Percentiles rank a stretch among this genome's conserved stretches.
phyloP scores from a whole-genome alignment of 768 basidiomycete genomes.

The Mycena albidolilacea region DNA sequence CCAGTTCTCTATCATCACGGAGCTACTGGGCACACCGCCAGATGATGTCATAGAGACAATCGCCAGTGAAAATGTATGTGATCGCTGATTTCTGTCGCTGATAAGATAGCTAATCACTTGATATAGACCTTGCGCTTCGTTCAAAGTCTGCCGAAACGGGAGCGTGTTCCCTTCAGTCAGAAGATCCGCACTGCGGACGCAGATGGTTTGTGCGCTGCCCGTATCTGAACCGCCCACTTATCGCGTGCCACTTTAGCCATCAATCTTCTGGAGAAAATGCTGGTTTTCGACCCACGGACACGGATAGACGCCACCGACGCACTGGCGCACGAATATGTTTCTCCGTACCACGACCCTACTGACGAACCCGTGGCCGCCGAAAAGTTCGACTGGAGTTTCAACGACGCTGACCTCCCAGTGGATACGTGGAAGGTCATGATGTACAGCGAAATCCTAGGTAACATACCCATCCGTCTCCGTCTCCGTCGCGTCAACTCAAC shows the following conservation, averaged over 20 bases:
- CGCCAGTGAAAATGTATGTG: conserved; percentile 93
- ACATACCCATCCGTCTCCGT: conserved; percentile 8
- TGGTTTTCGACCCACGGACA: conserved; percentile 98
- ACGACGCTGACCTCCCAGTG: conserved; percentile 97
- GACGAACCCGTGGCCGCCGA: conserved; percentile 96
- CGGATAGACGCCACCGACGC: conserved; percentile 95
- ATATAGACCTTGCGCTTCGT: conserved; percentile 95
- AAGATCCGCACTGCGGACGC: conserved; percentile 93
- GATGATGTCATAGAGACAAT: conserved; percentile 99
- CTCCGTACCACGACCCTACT: conserved; percentile 98
- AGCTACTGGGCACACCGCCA: conserved; percentile 97
- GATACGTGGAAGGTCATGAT: conserved; percentile 99
- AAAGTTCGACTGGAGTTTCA: conserved; percentile 99
- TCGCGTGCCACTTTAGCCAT: conserved; percentile 69
- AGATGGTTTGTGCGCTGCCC: conserved; percentile 70
- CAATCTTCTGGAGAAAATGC: conserved; percentile 97
- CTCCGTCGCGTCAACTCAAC: not conserved
- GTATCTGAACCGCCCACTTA: conserved; percentile 5
- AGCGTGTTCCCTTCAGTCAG: conserved; percentile 94
- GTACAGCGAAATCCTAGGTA: conserved; percentile 98
- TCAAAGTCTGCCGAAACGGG: conserved; percentile 96
- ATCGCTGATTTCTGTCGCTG: conserved; percentile 21
- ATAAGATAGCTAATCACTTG: conserved; percentile 16
- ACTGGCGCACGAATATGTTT: conserved; percentile 93
- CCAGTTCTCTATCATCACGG: conserved; percentile 99